These are phyloP conservation scores for Epichloe sp. DNA, from an alignment of 2,329 filamentous ascomycete species.

Conservation along the genomic window DNA sequence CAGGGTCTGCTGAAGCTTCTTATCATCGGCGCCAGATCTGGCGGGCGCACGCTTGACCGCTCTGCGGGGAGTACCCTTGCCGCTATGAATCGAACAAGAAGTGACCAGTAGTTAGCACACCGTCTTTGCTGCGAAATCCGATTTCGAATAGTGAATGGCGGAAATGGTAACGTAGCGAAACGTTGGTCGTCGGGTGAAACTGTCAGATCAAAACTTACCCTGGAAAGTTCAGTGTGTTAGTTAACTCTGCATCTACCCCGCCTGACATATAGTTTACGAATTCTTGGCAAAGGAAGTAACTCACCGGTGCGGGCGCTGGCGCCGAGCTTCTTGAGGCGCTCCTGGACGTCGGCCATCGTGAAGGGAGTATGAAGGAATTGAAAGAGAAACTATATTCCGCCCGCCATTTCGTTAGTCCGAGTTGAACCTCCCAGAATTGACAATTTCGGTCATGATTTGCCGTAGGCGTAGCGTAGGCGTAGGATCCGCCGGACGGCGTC, in stretches of 20 bases:
- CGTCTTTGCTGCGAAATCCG: neutral
- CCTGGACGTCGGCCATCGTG: slow-evolving; percentile 43
- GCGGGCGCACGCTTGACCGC: slow-evolving; percentile 98
- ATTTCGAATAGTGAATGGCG: neutral
- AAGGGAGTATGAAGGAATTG: slow-evolving; percentile 16
- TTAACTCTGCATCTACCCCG: neutral
- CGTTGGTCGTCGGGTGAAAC: neutral
- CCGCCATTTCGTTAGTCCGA: slow-evolving; percentile 7
- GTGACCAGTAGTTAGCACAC: slow-evolving; percentile 13
- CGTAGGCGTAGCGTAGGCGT: no score
- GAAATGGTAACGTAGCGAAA: neutral
- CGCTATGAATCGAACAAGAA: slow-evolving; percentile 34
- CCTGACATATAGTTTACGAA: neutral
- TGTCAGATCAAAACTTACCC: slow-evolving; percentile 21
- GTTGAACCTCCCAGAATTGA: neutral
- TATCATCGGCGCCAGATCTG: slow-evolving; percentile 89
- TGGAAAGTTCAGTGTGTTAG: slow-evolving; percentile 8
- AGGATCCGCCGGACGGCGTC: neutral
- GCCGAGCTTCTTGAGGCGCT: slow-evolving; percentile 48
- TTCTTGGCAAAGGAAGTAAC: slow-evolving; percentile 22
- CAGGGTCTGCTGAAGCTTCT: slow-evolving; percentile 93
- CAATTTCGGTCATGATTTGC: neutral
- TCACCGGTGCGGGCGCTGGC: slow-evolving; percentile 50
- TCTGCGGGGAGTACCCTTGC: slow-evolving; percentile 95
- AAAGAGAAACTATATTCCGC: slow-evolving; percentile 4